phyloP scores from a whole-genome alignment of 2,329 filamentous ascomycete genomes.

The Leptoxyphium fumago region DNA sequence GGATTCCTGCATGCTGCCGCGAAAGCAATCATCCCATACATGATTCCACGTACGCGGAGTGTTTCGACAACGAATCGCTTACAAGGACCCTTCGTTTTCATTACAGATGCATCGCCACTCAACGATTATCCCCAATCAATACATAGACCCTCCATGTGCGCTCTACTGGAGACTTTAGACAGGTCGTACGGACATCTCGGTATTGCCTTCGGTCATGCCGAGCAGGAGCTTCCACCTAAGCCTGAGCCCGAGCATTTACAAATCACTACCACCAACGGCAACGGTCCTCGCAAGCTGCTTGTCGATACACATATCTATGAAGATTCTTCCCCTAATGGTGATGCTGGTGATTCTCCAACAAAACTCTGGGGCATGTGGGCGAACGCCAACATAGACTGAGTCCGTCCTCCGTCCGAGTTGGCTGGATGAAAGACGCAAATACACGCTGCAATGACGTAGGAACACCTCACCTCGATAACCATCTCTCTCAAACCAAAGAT shows the following conservation, averaged over 20 bases:
- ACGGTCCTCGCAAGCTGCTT: slow-evolving; percentile 1
- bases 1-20: slow-evolving; percentile 12
- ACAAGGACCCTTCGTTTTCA: background rate
- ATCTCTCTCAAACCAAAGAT: too few species aligned
- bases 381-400: slow-evolving; percentile 12
- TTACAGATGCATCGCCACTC: background rate
- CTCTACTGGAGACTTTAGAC: slow-evolving; percentile 5
- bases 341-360: slow-evolving; percentile 17
- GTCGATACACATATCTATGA: slow-evolving; percentile 2
- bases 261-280: background rate
- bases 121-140: slow-evolving; percentile 2
- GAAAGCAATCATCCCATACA: slow-evolving; percentile 3
- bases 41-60: background rate
- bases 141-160: slow-evolving; percentile 1
- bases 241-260: slow-evolving; percentile 5
- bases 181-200: slow-evolving; percentile 3
- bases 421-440: too few species aligned
- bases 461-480: too few species aligned
- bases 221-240: slow-evolving; percentile 9
- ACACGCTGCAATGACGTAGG: too few species aligned
- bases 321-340: slow-evolving; percentile 3
- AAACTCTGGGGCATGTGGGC: slow-evolving; percentile 22
- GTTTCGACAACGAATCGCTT: slow-evolving; percentile 3
- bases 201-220: slow-evolving; percentile 8
- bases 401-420: background rate